Conservation (phyloP, 768 basidiomycete genomes). For the Psilocybe tampanensis region DNA sequence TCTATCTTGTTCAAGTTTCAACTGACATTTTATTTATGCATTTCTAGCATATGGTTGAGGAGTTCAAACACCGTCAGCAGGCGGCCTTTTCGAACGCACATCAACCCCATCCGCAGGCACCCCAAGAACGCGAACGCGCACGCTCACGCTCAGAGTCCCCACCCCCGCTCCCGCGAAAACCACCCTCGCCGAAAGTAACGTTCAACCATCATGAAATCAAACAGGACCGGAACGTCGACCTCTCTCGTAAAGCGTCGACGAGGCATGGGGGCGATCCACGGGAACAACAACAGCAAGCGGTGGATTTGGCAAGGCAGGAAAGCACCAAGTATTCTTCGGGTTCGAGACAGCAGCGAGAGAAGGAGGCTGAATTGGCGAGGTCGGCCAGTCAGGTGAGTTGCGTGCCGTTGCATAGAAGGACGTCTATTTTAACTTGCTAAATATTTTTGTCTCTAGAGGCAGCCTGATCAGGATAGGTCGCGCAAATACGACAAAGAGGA, state of each 20-base stretch:
- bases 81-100: slow-evolving; percentile 6
- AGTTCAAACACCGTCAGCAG: slow-evolving; percentile 20
- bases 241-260: slow-evolving; percentile 20
- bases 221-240: slow-evolving; percentile 16
- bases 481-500: slow-evolving; percentile 18
- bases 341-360: slow-evolving; percentile 5
- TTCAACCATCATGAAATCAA: slow-evolving; percentile 28
- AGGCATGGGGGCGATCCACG: slow-evolving; percentile 16
- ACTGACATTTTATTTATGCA: background rate
- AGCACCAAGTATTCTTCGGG: slow-evolving; percentile 19
- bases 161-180: slow-evolving; percentile 25
- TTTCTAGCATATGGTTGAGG: slow-evolving; percentile 24
- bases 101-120: slow-evolving; percentile 13
- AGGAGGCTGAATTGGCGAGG: slow-evolving; percentile 16
- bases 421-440: background rate
- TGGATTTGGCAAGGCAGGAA: slow-evolving; percentile 21
- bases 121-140: slow-evolving; percentile 18
- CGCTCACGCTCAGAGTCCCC: slow-evolving; percentile 26
- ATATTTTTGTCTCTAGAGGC: slow-evolving; percentile 2
- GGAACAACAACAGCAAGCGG: slow-evolving; percentile 15
- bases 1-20: background rate
- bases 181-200: slow-evolving; percentile 28
- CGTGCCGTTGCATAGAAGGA: background rate
- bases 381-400: slow-evolving; percentile 21
- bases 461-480: slow-evolving; percentile 17